Conservation (phyloP, 805 yeast genomes). For the Nakazawaea siamensis region DNA sequence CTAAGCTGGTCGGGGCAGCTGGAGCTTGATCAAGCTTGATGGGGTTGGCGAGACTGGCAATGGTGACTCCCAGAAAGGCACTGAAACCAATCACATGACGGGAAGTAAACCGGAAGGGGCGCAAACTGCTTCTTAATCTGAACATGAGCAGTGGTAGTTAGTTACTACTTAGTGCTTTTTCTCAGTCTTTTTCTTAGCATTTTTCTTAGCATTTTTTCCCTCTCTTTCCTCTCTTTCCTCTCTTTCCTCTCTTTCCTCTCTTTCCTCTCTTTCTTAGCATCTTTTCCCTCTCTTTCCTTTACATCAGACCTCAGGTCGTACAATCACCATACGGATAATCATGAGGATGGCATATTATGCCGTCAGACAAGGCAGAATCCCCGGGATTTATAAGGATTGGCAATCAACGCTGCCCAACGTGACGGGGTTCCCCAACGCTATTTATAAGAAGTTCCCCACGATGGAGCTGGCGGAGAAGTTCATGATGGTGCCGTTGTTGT, state of each 20-base stretch:
- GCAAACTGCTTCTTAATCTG: too few relatives aligned
- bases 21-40: too few relatives aligned
- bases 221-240: background rate
- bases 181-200: background rate
- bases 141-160: too few relatives aligned
- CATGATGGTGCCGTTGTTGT: background rate
- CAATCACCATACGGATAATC: background rate
- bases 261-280: background rate
- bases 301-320: background rate
- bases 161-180: too few relatives aligned
- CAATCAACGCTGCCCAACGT: constrained; percentile 42
- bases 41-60: too few relatives aligned
- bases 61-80: too few relatives aligned
- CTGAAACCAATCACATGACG: too few relatives aligned
- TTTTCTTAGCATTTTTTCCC: background rate
- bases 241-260: background rate
- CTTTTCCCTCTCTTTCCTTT: background rate
- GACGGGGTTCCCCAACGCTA: constrained; percentile 47
- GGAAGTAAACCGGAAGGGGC: too few relatives aligned
- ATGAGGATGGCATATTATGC: constrained; percentile 33
- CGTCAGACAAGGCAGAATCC: constrained; percentile 40
- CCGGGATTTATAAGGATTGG: constrained; percentile 62
- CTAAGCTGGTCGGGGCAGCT: background rate
- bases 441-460: constrained; percentile 46
- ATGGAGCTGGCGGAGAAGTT: constrained; percentile 41